Evolutionary conservation across 2,329 filamentous ascomycete species (phyloP), one percentile per base, ranked within the genome.

Genomic region (Gaeumannomyces tritici): DNA sequence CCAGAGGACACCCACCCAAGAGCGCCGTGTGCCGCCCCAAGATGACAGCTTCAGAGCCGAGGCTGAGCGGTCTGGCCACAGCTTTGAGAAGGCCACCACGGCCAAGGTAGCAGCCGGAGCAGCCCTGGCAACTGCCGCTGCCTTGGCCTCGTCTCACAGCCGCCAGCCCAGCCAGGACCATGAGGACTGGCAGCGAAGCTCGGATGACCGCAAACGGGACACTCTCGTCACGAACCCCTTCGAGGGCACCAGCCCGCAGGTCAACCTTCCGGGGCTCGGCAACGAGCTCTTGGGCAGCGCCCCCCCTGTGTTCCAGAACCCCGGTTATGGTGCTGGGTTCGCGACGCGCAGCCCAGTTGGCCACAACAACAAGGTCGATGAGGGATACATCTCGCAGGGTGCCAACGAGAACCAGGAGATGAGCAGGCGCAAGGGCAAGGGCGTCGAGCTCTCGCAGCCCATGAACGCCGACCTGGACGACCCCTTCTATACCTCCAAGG

Each of bases 311-410:
- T 75, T 77, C 42, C 73, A 74, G 55, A 63, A 67, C 55, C 68
- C 72, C 21, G 67, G 67, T 47, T 82, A 80, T 65, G 73, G 74
- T 62, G 55, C 60, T 1, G 72, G 77, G 66, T 79, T 82, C 74
- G 71, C 82, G 72, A 74, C 83, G 66, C 76, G 84, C 73, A 80
- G 87, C 71, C 83, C 84, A 59, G 73, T 79, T 68, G 83, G 80
- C 55, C 80, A 82, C 64, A 89, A 87, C 56, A 80, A 82, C 64
- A 90, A 87, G 72, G 79, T 76, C 61, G 91, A 97, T 70, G 93
- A 98, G 77, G 93, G 93, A 9, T 98, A 97, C 75, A 93, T 93
- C 67, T 96, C 93, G 28, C 91, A 85, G 62, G 84, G 80, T 3
- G 82, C 83, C 2, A 81, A 83, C 65, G 81, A 82, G 66, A 81